Evolutionary conservation across 1,284 basidiomycete species (phyloP).

Genomic region (Crucibulum cyathiforme): DNA sequence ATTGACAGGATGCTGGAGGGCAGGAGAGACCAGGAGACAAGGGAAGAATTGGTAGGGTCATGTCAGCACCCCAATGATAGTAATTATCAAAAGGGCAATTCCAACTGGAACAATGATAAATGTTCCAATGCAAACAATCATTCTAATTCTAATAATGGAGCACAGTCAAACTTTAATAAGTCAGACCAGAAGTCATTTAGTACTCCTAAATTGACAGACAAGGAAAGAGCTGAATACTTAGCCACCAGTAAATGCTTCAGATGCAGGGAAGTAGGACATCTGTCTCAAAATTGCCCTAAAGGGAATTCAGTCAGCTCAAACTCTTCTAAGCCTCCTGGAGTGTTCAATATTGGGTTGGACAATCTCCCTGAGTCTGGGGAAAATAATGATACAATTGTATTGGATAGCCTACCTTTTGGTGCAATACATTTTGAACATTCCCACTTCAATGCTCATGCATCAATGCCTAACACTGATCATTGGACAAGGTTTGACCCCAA

Average conservation of each 20-base stretch:
- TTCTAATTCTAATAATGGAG: not conserved
- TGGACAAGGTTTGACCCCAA: too few species aligned
- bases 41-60: too few species aligned
- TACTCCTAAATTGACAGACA: conserved; percentile 7
- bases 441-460: too few species aligned
- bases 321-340: conserved; percentile 12
- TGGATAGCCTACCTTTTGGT: conserved; percentile 7
- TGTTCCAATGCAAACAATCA: not conserved
- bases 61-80: not conserved
- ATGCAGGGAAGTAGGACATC: conserved; percentile 18
- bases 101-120: not conserved
- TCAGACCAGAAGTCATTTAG: not conserved
- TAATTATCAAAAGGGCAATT: not conserved
- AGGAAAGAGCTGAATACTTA: conserved; percentile 14
- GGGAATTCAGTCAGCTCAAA: conserved; percentile 7
- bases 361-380: not conserved
- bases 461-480: too few species aligned
- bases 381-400: conserved; percentile 4
- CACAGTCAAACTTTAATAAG: not conserved
- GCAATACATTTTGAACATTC: not conserved
- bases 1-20: too few species aligned
- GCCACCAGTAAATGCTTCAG: conserved; percentile 19
- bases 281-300: conserved; percentile 19
- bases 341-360: conserved; percentile 5
- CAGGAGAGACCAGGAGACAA: too few species aligned